These are phyloP conservation scores for Sechiopsis laciniata DNA, from an alignment of 306 rosid species.

Conservation along the genomic window DNA sequence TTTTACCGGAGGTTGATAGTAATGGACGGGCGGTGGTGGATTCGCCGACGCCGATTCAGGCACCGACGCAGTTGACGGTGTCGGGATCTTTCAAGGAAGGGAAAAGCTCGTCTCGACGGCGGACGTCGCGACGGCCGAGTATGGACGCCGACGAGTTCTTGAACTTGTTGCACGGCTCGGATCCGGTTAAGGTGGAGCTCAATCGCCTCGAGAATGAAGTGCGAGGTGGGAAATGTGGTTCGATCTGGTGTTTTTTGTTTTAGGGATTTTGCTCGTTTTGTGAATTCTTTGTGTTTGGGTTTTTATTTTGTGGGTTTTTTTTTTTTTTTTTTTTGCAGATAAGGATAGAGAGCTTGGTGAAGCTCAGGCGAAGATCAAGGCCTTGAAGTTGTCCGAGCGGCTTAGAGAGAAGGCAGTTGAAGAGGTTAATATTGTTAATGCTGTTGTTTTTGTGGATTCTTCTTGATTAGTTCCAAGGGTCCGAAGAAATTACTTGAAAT, in stretches of 20 bases:
- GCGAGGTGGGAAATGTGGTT: conserved; percentile 88
- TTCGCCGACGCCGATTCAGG: conserved; percentile 22
- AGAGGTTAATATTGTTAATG: conserved; percentile 49
- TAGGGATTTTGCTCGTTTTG: conserved; percentile 31
- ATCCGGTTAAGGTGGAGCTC: conserved; percentile 99
- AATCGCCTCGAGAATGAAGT: conserved; percentile 98
- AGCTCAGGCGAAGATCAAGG: conserved; percentile 97
- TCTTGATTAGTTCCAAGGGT: background rate
- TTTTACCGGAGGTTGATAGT: conserved; percentile 7
- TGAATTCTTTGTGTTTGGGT: background rate
- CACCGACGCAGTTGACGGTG: conserved; percentile 41
- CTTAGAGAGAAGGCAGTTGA: conserved; percentile 95
- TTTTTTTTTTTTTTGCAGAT: conserved; percentile 43
- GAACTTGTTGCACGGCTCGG: conserved; percentile 92
- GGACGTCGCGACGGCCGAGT: conserved; percentile 71
- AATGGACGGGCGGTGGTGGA: conserved; percentile 18
- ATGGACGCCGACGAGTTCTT: conserved; percentile 90
- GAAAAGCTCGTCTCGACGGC: conserved; percentile 70
- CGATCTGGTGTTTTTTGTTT: conserved; percentile 47
- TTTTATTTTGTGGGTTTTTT: background rate
- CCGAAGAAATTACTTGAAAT: background rate
- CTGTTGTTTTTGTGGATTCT: conserved; percentile 4
- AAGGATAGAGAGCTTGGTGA: conserved; percentile 90
- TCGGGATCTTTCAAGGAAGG: conserved; percentile 96
- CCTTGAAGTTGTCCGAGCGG: conserved; percentile 76